phyloP scores from a whole-genome alignment of 805 yeast species.

The Hanseniaspora pseudoguilliermondii region DNA sequence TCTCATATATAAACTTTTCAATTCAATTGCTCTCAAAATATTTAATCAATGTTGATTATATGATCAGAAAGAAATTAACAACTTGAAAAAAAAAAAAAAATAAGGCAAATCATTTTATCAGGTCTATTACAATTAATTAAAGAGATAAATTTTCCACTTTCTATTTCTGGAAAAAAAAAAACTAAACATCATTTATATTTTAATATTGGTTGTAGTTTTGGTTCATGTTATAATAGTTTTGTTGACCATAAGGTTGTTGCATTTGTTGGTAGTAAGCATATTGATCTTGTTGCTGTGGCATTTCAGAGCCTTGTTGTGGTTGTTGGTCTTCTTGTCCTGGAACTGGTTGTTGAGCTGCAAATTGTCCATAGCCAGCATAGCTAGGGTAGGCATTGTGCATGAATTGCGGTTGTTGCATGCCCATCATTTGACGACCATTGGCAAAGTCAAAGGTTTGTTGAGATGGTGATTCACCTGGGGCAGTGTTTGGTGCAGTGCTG shows the following conservation, averaged over 20 bases:
- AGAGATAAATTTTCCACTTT: too few relatives aligned
- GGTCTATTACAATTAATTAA: too few relatives aligned
- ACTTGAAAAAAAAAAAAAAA: too few relatives aligned
- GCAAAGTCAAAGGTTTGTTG: conserved; percentile 19
- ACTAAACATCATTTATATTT: not conserved
- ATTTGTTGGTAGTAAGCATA: conserved; percentile 10
- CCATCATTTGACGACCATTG: conserved; percentile 17
- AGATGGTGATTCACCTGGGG: conserved; percentile 17
- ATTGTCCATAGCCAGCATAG: not conserved
- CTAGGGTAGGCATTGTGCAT: conserved; percentile 3
- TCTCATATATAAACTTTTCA: too few relatives aligned
- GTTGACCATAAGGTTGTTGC: conserved; percentile 24
- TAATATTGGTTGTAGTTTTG: conserved; percentile 17
- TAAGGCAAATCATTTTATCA: too few relatives aligned
- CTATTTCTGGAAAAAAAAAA: not conserved
- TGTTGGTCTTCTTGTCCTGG: conserved; percentile 21
- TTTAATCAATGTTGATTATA: too few relatives aligned
- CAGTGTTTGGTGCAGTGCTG: conserved; percentile 23
- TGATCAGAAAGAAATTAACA: too few relatives aligned
- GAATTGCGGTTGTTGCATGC: conserved; percentile 8
- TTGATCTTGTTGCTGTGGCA: conserved; percentile 18
- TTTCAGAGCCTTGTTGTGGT: conserved; percentile 17
- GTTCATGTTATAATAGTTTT: conserved; percentile 27
- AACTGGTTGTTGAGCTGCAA: conserved; percentile 15
- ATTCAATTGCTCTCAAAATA: too few relatives aligned